Percentiles rank a stretch among this genome's conserved stretches.
Evolutionary conservation across 2,329 filamentous ascomycete genomes (phyloP).

Genomic region (Fusarium sp.): DNA sequence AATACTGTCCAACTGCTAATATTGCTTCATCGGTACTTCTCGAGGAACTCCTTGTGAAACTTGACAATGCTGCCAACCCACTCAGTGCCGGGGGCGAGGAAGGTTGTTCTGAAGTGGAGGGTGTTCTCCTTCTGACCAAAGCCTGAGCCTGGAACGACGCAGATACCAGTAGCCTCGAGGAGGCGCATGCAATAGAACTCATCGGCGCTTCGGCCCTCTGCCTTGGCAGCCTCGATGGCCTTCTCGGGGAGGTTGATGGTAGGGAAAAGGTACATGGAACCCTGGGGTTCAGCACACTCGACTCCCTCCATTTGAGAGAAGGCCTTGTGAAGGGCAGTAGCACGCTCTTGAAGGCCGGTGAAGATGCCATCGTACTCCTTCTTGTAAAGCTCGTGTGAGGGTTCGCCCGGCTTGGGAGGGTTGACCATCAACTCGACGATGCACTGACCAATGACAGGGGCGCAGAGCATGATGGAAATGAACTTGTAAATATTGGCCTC

Average conservation of each 20-base stretch:
- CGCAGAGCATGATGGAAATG: conserved; percentile 95
- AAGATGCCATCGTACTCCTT: conserved; percentile 88
- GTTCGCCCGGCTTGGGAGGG: conserved; percentile 85
- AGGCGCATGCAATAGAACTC: conserved; percentile 95
- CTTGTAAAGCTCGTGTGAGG: conserved; percentile 85
- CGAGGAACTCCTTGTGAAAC: conserved; percentile 93
- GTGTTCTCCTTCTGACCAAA: conserved; percentile 95
- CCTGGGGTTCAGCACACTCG: conserved; percentile 88
- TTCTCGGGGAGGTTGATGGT: conserved; percentile 84
- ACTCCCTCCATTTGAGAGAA: conserved; percentile 98
- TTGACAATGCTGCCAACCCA: conserved; percentile 89
- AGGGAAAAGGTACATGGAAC: conserved; percentile 99
- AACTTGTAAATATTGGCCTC: conserved; percentile 98
- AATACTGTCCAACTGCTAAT: not conserved
- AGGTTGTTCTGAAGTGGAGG: conserved; percentile 95
- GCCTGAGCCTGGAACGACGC: conserved; percentile 90
- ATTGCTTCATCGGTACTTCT: conserved; percentile 72
- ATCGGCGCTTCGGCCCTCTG: conserved; percentile 81
- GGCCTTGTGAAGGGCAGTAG: conserved; percentile 86
- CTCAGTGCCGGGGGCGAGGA: conserved; percentile 94
- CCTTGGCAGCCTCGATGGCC: conserved; percentile 79
- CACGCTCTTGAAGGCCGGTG: conserved; percentile 81
- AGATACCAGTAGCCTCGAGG: conserved; percentile 94
- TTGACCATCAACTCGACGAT: conserved; percentile 98
- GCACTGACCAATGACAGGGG: conserved; percentile 95